These are phyloP conservation scores for Suillus occidentalis DNA, from an alignment of 768 basidiomycete species.

Conservation along the genomic window DNA sequence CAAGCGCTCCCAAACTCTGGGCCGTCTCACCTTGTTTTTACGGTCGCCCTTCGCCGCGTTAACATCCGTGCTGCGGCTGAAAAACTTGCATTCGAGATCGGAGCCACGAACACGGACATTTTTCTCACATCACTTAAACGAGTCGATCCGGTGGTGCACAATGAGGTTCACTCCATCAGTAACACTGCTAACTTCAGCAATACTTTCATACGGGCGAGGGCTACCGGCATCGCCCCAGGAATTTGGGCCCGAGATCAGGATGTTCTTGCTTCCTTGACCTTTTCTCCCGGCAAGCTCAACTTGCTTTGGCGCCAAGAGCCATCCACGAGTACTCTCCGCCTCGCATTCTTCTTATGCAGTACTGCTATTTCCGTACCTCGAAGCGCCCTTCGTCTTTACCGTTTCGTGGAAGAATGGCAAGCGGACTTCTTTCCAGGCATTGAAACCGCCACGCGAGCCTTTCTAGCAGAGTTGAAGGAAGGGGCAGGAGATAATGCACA, in stretches of 20 bases:
- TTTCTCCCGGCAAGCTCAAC: constrained; percentile 48
- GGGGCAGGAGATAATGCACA: constrained; percentile 35
- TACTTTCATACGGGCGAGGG: constrained; percentile 58
- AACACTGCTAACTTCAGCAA: constrained; percentile 30
- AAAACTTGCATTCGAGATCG: constrained; percentile 66
- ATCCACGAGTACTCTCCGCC: constrained; percentile 38
- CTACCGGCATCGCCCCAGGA: constrained; percentile 39
- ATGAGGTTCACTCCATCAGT: neutral
- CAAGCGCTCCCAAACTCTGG: constrained; percentile 2
- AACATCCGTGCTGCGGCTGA: constrained; percentile 67
- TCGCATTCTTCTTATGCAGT: constrained; percentile 45
- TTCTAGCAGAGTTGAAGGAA: constrained; percentile 60
- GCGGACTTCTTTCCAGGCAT: constrained; percentile 76
- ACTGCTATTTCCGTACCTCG: constrained; percentile 68
- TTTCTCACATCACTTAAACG: constrained; percentile 36
- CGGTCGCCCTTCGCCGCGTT: constrained; percentile 43
- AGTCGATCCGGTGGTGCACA: constrained; percentile 4
- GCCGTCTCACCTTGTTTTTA: constrained; percentile 35
- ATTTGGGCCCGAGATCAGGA: constrained; percentile 46
- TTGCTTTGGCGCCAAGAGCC: constrained; percentile 48
- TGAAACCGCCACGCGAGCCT: constrained; percentile 61
- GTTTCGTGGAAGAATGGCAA: constrained; percentile 81
- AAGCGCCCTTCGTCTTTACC: constrained; percentile 76
- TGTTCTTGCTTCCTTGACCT: constrained; percentile 59
- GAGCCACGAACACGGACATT: constrained; percentile 40